These are phyloP conservation scores for Haplosporangium gracile DNA, from an alignment of 192 early-diverging fungal species.

Conservation along the genomic window DNA sequence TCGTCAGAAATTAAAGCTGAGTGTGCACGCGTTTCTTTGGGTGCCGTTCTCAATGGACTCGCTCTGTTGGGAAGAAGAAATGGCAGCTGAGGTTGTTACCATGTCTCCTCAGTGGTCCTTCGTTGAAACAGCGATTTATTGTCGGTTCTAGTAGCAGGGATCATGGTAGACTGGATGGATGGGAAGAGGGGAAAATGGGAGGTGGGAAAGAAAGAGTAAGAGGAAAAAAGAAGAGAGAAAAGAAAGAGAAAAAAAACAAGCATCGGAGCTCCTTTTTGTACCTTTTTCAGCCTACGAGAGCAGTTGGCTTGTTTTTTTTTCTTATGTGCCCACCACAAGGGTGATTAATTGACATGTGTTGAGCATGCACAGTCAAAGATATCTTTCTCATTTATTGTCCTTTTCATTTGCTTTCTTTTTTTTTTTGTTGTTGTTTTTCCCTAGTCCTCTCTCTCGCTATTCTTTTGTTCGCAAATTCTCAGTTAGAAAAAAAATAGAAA, in stretches of 20 bases:
- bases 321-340: neutral
- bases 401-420: neutral
- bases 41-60: neutral
- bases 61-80: neutral
- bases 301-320: neutral
- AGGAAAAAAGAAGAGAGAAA: neutral
- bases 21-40: too few relatives aligned
- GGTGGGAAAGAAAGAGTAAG: neutral
- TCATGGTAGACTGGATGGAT: neutral
- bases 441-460: neutral
- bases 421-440: neutral
- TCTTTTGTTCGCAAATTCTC: neutral
- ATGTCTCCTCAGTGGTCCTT: constrained; percentile 7
- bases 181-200: neutral
- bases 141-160: neutral
- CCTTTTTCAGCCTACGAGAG: neutral
- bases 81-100: neutral
- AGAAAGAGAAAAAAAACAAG: neutral
- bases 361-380: neutral
- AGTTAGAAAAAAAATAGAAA: neutral
- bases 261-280: neutral
- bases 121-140: neutral
- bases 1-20: neutral
- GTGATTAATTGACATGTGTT: neutral
- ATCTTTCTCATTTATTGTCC: neutral